A percentile compares a stretch with the other conserved stretches of the same genome.
Conservation (phyloP, 306 rosid species). For the Castanospermum australe region DNA sequence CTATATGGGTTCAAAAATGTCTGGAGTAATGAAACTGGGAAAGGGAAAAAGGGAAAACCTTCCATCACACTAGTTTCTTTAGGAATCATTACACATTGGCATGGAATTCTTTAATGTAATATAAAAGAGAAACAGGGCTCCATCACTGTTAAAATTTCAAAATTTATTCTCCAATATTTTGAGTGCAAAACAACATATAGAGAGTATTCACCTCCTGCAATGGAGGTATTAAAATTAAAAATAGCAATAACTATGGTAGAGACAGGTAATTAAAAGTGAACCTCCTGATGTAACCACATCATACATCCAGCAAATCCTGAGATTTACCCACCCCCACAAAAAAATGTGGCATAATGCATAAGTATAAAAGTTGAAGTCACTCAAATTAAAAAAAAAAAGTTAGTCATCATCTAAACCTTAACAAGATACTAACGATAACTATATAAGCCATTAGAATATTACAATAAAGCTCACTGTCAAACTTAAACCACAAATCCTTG, state of each 20-base stretch:
- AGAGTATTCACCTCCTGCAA: neutral
- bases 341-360: neutral
- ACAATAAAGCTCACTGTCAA: neutral
- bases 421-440: constrained; percentile 6
- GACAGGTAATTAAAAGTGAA: neutral
- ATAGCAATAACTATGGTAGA: neutral
- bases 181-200: neutral
- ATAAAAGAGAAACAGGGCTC: neutral
- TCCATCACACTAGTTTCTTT: constrained; percentile 1
- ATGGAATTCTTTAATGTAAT: neutral
- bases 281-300: neutral
- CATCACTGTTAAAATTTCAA: neutral
- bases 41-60: neutral
- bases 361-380: constrained; percentile 1
- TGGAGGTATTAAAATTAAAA: neutral
- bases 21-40: neutral
- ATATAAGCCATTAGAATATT: constrained; percentile 1
- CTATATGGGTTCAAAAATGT: neutral
- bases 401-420: neutral
- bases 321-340: neutral
- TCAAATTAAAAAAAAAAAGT: neutral
- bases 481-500: neutral
- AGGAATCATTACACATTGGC: neutral
- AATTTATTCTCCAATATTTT: neutral
- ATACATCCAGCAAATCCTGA: constrained; percentile 21